These are phyloP conservation scores for Russula griseocarnosa DNA, from an alignment of 768 basidiomycete species.

Conservation along the genomic window DNA sequence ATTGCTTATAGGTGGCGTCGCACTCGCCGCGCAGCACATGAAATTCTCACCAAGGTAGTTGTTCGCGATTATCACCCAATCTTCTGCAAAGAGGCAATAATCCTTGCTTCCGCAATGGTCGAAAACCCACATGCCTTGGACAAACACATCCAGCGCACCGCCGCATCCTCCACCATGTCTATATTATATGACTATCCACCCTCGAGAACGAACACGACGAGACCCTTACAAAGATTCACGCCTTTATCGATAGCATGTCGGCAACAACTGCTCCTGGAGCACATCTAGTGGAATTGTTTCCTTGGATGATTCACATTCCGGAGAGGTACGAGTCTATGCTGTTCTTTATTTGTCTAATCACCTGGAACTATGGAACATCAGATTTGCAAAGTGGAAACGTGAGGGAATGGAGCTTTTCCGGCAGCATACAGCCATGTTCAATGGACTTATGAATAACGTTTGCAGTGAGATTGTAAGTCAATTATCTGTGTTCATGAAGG, in stretches of 20 bases:
- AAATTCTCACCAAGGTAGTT: constrained; percentile 9
- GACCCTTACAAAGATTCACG: constrained; percentile 1
- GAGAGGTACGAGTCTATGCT: constrained; percentile 1
- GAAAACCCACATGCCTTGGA: neutral
- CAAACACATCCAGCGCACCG: constrained; percentile 9
- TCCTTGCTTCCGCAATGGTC: constrained; percentile 3
- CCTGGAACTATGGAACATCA: neutral
- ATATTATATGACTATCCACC: constrained; percentile 7
- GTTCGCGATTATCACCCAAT: constrained; percentile 5
- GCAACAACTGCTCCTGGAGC: constrained; percentile 24
- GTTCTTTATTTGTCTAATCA: too few species aligned
- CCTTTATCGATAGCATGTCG: neutral
- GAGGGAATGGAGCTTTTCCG: constrained; percentile 20
- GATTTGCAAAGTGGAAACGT: constrained; percentile 30
- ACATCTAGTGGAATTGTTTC: constrained; percentile 29
- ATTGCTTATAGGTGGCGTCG: constrained; percentile 10
- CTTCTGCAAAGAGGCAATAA: constrained; percentile 7
- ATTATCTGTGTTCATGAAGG: too few species aligned
- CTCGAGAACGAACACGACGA: constrained; percentile 8
- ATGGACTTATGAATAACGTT: constrained; percentile 21
- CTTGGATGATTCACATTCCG: constrained; percentile 27
- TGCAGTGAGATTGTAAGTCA: constrained; percentile 15
- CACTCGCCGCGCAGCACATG: constrained; percentile 18
- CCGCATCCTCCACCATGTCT: constrained; percentile 9
- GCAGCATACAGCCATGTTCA: constrained; percentile 18